phyloP scores from a whole-genome alignment of 2,329 filamentous ascomycete species.

The Clonostachys sp. region DNA sequence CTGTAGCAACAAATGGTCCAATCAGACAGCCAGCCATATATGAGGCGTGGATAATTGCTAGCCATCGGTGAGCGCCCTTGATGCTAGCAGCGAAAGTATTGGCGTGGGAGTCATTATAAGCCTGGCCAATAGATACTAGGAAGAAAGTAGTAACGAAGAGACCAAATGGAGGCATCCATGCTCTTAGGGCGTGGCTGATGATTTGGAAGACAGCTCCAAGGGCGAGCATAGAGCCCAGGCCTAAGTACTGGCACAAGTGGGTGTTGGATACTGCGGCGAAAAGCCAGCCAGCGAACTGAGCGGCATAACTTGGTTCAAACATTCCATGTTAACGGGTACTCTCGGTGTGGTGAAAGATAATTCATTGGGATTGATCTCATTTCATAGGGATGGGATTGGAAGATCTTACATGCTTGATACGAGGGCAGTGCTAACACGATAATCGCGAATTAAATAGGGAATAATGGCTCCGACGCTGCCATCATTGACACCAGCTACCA shows the following conservation, averaged over 20 bases:
- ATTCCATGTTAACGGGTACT: not conserved
- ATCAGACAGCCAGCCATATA: constrained; percentile 53
- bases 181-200: constrained; percentile 45
- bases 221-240: constrained; percentile 50
- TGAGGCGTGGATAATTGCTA: constrained; percentile 61
- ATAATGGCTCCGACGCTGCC: constrained; percentile 59
- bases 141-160: constrained; percentile 55
- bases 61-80: constrained; percentile 50
- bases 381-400: not conserved
- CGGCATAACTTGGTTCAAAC: constrained; percentile 35
- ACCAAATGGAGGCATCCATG: constrained; percentile 52
- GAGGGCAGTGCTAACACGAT: constrained; percentile 45
- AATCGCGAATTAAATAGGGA: constrained; percentile 56
- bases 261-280: constrained; percentile 52
- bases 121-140: constrained; percentile 53
- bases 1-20: constrained; percentile 49
- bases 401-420: constrained; percentile 41
- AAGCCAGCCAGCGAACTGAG: constrained; percentile 57
- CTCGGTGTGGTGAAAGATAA: not conserved
- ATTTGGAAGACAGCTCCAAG: constrained; percentile 53
- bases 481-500: constrained; percentile 61
- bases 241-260: constrained; percentile 43
- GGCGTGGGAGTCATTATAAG: constrained; percentile 58
- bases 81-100: constrained; percentile 56
- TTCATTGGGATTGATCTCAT: not conserved